These are phyloP conservation scores for Prosopis cineraria DNA, from an alignment of 306 rosid genomes.

Conservation along the genomic window DNA sequence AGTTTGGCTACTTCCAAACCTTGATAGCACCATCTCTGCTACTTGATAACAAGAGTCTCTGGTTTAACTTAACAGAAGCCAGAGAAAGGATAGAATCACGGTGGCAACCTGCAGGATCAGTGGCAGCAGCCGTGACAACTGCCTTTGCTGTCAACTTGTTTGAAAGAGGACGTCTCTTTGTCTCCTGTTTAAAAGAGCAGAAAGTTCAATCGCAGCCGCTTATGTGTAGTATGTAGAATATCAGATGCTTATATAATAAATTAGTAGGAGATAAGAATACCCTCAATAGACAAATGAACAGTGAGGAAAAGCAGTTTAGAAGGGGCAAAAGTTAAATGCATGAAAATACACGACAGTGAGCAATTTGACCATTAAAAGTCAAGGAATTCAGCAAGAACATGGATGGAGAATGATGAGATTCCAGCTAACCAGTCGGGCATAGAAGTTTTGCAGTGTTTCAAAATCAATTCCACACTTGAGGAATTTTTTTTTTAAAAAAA, in stretches of 20 bases:
- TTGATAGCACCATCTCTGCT: slow-evolving; percentile 96
- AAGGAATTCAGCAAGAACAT: not conserved
- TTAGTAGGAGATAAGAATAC: slow-evolving; percentile 13
- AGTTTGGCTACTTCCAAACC: slow-evolving; percentile 73
- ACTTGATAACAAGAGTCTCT: slow-evolving; percentile 81
- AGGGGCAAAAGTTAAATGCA: slow-evolving; percentile 5
- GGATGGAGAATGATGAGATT: not conserved
- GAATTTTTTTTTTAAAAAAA: too few relatives aligned
- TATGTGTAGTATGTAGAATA: not conserved
- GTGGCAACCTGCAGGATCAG: slow-evolving; percentile 93
- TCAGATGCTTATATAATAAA: not conserved
- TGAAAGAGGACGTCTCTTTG: slow-evolving; percentile 72
- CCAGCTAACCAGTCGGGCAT: not conserved
- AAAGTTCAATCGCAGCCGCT: slow-evolving; percentile 22
- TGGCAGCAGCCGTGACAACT: slow-evolving; percentile 85
- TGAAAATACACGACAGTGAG: not conserved
- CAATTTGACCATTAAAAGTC: slow-evolving; percentile 10
- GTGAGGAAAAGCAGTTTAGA: not conserved
- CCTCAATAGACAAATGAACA: not conserved
- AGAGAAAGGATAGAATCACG: slow-evolving; percentile 78
- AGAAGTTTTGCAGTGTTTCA: not conserved
- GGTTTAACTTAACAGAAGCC: slow-evolving; percentile 94
- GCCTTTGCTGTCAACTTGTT: slow-evolving; percentile 76
- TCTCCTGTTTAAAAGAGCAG: slow-evolving; percentile 64
- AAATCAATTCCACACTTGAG: not conserved